Evolutionary conservation across 129 eudicot genomes (phyloP).

Genomic region (Centrapalus pauciflorus): DNA sequence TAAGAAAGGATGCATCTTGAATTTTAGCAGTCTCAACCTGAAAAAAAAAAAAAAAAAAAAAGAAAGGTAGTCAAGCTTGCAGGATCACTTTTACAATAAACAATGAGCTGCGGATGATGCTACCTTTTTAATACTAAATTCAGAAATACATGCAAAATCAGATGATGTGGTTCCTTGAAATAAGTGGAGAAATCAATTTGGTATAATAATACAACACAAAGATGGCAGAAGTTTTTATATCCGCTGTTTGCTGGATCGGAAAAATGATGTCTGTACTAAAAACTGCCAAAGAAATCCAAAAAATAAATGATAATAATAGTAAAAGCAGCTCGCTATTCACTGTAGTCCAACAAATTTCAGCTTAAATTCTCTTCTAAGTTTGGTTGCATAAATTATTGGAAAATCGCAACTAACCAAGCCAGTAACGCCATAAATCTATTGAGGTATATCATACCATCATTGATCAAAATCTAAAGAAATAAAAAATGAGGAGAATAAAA

Average conservation of each 20-base stretch:
- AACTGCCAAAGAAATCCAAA: constrained; percentile 11
- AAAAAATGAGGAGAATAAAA: not conserved
- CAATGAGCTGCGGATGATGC: constrained; percentile 5
- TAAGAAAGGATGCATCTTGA: constrained; percentile 74
- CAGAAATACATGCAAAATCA: not conserved
- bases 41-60: constrained; percentile 25
- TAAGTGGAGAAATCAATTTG: not conserved
- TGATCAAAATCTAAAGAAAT: not conserved
- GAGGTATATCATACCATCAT: not conserved
- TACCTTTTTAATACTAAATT: constrained; percentile 1
- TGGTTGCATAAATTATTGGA: not conserved
- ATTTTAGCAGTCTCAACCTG: constrained; percentile 66
- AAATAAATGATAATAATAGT: not conserved
- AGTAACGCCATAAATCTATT: not conserved
- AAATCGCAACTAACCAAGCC: constrained; percentile 5
- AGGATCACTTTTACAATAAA: not conserved
- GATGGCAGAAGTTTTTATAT: not conserved
- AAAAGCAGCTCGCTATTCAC: constrained; percentile 1
- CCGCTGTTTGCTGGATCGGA: not conserved
- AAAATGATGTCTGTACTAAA: not conserved
- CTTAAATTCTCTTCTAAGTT: constrained; percentile 2
- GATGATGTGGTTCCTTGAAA: constrained; percentile 3
- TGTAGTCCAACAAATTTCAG: not conserved
- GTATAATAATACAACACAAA: not conserved
- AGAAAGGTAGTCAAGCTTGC: constrained; percentile 17